These are phyloP conservation scores for Boletus putidus DNA, from an alignment of 1,284 basidiomycete genomes.

Conservation along the genomic window DNA sequence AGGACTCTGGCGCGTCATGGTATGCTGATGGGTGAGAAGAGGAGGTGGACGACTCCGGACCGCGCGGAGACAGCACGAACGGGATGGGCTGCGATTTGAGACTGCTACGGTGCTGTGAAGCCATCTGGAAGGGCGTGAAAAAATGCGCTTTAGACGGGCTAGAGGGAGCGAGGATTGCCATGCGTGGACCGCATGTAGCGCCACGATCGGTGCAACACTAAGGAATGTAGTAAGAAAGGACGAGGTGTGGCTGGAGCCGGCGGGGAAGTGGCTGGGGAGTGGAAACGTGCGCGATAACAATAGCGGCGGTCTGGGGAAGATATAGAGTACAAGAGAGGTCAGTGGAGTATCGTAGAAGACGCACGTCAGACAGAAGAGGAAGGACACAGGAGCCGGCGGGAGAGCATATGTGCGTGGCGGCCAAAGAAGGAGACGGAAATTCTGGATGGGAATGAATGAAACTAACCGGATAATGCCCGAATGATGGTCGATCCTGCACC, in stretches of 20 bases:
- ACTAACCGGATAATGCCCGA: conserved; percentile 28
- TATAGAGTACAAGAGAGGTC: conserved; percentile 20
- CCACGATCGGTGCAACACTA: conserved; percentile 19
- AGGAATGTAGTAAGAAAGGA: conserved; percentile 18
- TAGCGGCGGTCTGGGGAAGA: conserved; percentile 16
- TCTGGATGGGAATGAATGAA: conserved; percentile 29
- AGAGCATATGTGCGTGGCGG: neutral
- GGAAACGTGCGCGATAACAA: conserved; percentile 27
- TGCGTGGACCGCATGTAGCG: conserved; percentile 39
- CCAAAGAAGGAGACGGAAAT: conserved; percentile 15
- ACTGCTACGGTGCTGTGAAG: conserved; percentile 45
- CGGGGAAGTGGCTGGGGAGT: conserved; percentile 8
- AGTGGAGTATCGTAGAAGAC: conserved; percentile 20
- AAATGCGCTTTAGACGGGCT: conserved; percentile 44
- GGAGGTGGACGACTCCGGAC: conserved; percentile 38
- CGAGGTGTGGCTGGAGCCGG: conserved; percentile 4
- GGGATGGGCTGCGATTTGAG: conserved; percentile 38
- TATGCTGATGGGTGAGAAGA: conserved; percentile 29
- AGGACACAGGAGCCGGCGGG: conserved; percentile 7
- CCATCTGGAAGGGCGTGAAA: conserved; percentile 50
- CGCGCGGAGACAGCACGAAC: conserved; percentile 47
- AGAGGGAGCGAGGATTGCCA: conserved; percentile 51
- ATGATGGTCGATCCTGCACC: conserved; percentile 32
- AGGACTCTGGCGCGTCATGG: conserved; percentile 40
- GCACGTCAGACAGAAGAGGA: conserved; percentile 19